Conservation (phyloP, 75 land plant genomes). For the Selaginella tamariscina region DNA sequence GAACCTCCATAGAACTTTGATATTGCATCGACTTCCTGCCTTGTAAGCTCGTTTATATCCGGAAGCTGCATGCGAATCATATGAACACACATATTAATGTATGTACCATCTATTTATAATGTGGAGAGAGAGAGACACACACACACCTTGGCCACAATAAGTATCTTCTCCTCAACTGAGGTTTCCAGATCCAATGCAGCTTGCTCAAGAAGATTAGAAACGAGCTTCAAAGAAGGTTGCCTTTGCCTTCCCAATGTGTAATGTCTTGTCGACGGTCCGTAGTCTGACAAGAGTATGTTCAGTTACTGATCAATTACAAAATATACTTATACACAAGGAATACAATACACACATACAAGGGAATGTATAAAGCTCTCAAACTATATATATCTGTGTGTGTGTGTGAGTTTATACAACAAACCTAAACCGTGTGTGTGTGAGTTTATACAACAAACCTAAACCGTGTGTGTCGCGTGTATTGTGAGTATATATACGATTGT, state of each 20-base stretch:
- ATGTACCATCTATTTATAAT: not conserved
- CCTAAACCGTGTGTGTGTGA: too few relatives aligned
- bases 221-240: constrained; percentile 50
- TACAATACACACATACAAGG: too few relatives aligned
- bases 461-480: not conserved
- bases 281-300: not conserved
- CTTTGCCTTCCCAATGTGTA: constrained; percentile 26
- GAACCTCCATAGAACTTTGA: constrained; percentile 39
- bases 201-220: constrained; percentile 50
- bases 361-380: too few relatives aligned
- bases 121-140: not conserved
- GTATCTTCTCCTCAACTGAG: constrained; percentile 57
- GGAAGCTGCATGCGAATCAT: constrained; percentile 75
- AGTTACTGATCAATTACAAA: not conserved
- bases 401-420: too few relatives aligned
- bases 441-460: too few relatives aligned
- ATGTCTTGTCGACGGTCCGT: constrained; percentile 14
- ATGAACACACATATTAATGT: constrained; percentile 14
- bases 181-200: constrained; percentile 40
- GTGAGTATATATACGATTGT: not conserved
- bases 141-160: constrained; percentile 67
- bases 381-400: too few relatives aligned
- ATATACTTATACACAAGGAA: too few relatives aligned
- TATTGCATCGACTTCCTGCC: constrained; percentile 92
- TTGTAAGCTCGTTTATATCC: constrained; percentile 87